Base-by-base conservation (phyloP, 352 stramenopile species). In the Phytophthora kernoviae region DNA sequence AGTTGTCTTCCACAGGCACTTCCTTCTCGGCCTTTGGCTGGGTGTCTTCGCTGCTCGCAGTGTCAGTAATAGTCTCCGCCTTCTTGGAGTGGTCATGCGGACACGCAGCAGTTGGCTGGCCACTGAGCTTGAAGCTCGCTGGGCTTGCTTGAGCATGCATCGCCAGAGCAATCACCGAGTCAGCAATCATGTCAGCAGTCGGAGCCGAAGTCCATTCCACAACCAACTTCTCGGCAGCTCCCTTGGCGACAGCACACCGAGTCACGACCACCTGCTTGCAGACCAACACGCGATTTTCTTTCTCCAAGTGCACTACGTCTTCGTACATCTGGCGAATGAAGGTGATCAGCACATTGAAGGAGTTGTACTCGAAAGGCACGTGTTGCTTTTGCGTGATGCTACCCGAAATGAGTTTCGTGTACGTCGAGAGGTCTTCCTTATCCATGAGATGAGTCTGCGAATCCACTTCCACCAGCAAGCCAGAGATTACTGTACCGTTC, bases 141-240 rank as follows among this genome's bases (percentile, higher is more conserved):
- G 81, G 83, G 55, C 86, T 93, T 42, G 88, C 85, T 57, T 94
- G 81, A 2, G 84, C 88, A 59, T 99, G 95, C 90, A 99, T 98
- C n/a, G 97, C 84, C 11, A 98, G 73, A 15, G 91, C 93, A 36
- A 98, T 94, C n/a, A 98, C 78, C 15, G 94, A 97, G 81, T 99
- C 96, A 17, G 96, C 96, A 53, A 99, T 94, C 67, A 98, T 95
- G 65, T 99, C 96, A 6, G 89, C 92, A 4, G 90, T 96, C n/a
- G 96, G 93, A 33, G 90, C 93, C 9, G 94, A 93, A 20, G 91
- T 93, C 90, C 90, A 97, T 44, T 91, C 82, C 11, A 96, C 62
- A 18, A 90, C 41, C n/a, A 97, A 58, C 44, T 76, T 76, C 39
- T 76, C 68, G 12, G 63, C 70, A 7, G 41, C 41, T 17, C 68